phyloP scores from a whole-genome alignment of 306 rosid genomes.

The Rosa persica region DNA sequence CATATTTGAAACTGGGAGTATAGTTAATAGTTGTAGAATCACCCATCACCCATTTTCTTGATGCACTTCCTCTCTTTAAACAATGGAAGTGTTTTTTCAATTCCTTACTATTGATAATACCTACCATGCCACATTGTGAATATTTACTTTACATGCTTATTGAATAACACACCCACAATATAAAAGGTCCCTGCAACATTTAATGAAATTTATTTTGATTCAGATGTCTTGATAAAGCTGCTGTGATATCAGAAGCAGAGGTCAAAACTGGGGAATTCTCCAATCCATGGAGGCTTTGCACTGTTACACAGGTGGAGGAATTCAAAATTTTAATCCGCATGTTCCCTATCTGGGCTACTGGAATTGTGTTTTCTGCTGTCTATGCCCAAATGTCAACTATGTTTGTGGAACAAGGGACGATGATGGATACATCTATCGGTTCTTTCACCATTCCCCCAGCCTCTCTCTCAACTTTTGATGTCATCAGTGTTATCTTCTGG shows the following conservation, averaged over 20 bases:
- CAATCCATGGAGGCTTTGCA: constrained; percentile 83
- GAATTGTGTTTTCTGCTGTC: constrained; percentile 82
- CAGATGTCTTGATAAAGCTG: constrained; percentile 93
- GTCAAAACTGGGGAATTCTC: constrained; percentile 53
- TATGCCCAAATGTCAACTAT: constrained; percentile 95
- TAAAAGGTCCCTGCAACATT: neutral
- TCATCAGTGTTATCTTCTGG: constrained; percentile 87
- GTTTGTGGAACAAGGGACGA: constrained; percentile 91
- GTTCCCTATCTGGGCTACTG: constrained; percentile 96
- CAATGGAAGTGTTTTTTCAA: neutral
- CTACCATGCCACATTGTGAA: neutral
- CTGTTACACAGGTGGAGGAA: constrained; percentile 95
- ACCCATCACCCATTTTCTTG: neutral
- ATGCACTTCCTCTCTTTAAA: neutral
- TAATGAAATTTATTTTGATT: constrained; percentile 22
- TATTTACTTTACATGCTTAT: neutral
- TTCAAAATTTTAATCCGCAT: constrained; percentile 87
- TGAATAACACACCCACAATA: neutral
- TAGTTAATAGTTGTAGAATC: neutral
- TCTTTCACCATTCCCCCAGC: constrained; percentile 92
- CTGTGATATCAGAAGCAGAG: constrained; percentile 64
- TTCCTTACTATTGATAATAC: neutral
- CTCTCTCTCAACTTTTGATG: constrained; percentile 78
- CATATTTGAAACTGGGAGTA: neutral
- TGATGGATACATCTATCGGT: constrained; percentile 77